These are phyloP conservation scores for Hymenoscyphus linearis DNA, from an alignment of 2,329 filamentous ascomycete species.

Conservation along the genomic window DNA sequence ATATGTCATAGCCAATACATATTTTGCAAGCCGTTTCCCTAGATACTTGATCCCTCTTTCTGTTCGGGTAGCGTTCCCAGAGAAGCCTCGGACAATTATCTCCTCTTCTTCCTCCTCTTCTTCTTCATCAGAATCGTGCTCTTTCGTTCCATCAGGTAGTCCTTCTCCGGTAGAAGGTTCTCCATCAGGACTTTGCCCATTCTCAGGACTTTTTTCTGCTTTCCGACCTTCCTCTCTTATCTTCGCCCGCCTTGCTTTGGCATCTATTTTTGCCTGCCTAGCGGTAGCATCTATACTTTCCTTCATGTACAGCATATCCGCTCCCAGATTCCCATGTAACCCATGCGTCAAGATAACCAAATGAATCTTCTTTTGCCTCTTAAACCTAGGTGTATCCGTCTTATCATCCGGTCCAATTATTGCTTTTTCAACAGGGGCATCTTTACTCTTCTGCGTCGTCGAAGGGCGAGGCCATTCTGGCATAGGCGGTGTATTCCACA, in stretches of 20 bases:
- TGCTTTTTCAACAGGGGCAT: slow-evolving; percentile 24
- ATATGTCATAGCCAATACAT: slow-evolving; percentile 83
- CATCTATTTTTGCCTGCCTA: slow-evolving; percentile 66
- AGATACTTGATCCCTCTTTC: slow-evolving; percentile 96
- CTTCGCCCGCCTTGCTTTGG: slow-evolving; percentile 53
- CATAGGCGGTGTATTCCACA: slow-evolving; percentile 90
- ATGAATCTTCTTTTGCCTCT: slow-evolving; percentile 74
- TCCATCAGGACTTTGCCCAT: slow-evolving; percentile 19
- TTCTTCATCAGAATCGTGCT: slow-evolving; percentile 25
- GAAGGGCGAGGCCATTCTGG: slow-evolving; percentile 52
- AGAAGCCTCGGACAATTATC: slow-evolving; percentile 84
- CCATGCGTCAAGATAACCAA: slow-evolving; percentile 91
- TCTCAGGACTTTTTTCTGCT: neutral
- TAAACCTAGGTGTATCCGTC: slow-evolving; percentile 30
- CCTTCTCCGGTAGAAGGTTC: slow-evolving; percentile 11
- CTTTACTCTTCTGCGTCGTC: slow-evolving; percentile 21
- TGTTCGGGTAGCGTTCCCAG: slow-evolving; percentile 83
- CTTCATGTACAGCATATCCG: slow-evolving; percentile 95
- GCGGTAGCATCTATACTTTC: slow-evolving; percentile 89
- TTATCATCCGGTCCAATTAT: slow-evolving; percentile 16
- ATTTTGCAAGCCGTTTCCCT: slow-evolving; percentile 88
- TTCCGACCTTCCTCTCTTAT: slow-evolving; percentile 35
- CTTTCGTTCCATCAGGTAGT: slow-evolving; percentile 8
- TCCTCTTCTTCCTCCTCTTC: slow-evolving; percentile 71
- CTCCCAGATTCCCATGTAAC: slow-evolving; percentile 88